Evolutionary conservation across 257 asterid genomes (phyloP).

Genomic region (Paraleonurus japonicus): DNA sequence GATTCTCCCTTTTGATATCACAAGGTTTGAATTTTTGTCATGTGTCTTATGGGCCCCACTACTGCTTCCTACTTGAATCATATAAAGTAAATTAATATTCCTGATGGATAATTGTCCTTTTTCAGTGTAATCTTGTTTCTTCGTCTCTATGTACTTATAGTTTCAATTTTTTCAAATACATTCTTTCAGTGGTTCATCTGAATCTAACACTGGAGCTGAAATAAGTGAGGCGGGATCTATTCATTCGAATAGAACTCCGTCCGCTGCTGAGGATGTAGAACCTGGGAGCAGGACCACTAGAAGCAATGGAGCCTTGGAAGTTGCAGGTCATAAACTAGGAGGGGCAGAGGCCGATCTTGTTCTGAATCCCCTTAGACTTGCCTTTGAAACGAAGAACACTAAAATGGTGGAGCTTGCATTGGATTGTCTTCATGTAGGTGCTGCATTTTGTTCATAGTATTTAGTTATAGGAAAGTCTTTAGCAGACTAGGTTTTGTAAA

Average conservation of each 20-base stretch:
- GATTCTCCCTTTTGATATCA: constrained; percentile 12
- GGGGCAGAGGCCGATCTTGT: constrained; percentile 79
- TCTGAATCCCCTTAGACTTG: constrained; percentile 80
- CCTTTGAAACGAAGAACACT: constrained; percentile 88
- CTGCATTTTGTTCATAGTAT: constrained; percentile 27
- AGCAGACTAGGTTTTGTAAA: background rate
- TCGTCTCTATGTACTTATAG: constrained; percentile 15
- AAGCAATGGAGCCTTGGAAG: constrained; percentile 58
- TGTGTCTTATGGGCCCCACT: background rate
- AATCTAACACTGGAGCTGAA: constrained; percentile 46
- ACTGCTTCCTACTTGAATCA: background rate
- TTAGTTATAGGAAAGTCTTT: constrained; percentile 13
- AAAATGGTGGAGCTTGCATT: constrained; percentile 89
- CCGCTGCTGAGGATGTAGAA: constrained; percentile 46
- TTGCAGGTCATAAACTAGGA: constrained; percentile 76
- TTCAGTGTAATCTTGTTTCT: constrained; percentile 20
- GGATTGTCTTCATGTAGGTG: constrained; percentile 99
- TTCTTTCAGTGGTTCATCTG: constrained; percentile 51
- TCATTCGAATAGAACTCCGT: constrained; percentile 37
- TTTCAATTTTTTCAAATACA: constrained; percentile 25
- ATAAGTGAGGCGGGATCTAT: constrained; percentile 36
- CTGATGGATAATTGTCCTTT: constrained; percentile 14
- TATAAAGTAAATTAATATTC: constrained; percentile 2
- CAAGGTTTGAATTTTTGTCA: constrained; percentile 1
- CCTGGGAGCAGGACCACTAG: constrained; percentile 33